Conservation (phyloP, 306 rosid species). For the Acacia melanoxylon region DNA sequence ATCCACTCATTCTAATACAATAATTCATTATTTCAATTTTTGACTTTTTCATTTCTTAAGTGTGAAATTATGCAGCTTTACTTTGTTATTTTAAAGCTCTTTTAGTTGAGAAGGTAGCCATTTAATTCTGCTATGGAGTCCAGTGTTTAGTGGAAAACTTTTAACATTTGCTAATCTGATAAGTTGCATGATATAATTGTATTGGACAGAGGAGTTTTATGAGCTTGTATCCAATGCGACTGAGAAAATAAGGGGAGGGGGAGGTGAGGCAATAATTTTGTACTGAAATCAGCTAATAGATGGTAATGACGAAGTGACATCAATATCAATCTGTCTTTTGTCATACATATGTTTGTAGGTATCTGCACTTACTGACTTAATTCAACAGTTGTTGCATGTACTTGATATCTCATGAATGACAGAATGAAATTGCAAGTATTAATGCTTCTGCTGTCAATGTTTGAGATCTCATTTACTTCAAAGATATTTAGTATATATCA, state of each 20-base stretch:
- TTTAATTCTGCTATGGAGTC: background rate
- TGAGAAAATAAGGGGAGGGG: background rate
- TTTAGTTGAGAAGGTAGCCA: background rate
- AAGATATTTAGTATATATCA: background rate
- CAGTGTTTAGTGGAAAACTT: background rate
- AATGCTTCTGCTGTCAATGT: background rate
- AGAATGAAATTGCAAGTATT: background rate
- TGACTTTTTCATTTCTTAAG: background rate
- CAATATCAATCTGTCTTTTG: background rate
- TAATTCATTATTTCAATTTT: background rate
- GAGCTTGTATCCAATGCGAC: background rate
- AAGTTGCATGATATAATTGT: background rate
- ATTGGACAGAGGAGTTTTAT: background rate
- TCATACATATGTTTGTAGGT: background rate
- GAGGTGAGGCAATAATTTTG: background rate
- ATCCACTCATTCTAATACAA: background rate
- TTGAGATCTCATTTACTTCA: background rate
- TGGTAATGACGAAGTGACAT: background rate
- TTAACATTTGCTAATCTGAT: background rate
- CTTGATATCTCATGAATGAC: background rate
- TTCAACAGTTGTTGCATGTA: background rate
- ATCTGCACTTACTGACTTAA: background rate
- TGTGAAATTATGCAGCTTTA: background rate
- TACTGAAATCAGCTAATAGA: background rate
- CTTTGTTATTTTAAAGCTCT: background rate